phyloP scores from a whole-genome alignment of 2,329 filamentous ascomycete species.

The Ophiocordyceps camponoti-leonardi region DNA sequence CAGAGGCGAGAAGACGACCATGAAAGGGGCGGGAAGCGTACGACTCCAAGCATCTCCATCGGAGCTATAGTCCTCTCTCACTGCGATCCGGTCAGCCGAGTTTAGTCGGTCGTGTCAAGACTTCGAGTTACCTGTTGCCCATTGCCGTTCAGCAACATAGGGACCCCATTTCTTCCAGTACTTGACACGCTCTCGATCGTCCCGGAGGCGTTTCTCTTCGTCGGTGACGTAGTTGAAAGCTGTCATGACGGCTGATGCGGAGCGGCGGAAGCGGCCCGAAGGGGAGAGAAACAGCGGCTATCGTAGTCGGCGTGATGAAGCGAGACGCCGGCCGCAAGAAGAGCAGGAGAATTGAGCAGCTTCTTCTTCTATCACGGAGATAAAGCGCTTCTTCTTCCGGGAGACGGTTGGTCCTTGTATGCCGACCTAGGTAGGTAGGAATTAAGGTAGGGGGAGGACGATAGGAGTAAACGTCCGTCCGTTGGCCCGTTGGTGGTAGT shows the following conservation, averaged over 20 bases:
- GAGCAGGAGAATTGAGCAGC: too few relatives aligned
- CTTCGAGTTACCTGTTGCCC: constrained; percentile 57
- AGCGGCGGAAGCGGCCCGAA: neutral
- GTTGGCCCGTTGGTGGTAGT: too few relatives aligned
- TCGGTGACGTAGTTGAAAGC: constrained; percentile 76
- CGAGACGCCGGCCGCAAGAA: too few relatives aligned
- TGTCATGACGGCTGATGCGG: constrained; percentile 47
- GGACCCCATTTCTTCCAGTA: constrained; percentile 99
- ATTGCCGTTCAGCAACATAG: constrained; percentile 86
- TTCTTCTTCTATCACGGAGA: too few relatives aligned
- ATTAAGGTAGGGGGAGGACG: too few relatives aligned
- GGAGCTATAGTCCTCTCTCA: constrained; percentile 79
- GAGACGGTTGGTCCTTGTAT: too few relatives aligned
- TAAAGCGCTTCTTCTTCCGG: too few relatives aligned
- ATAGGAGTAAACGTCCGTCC: too few relatives aligned
- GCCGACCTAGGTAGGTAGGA: too few relatives aligned
- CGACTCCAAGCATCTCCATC: constrained; percentile 93
- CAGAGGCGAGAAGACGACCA: neutral
- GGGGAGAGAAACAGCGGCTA: too few relatives aligned
- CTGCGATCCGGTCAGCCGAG: constrained; percentile 18
- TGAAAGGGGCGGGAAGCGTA: constrained; percentile 28
- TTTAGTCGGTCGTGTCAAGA: neutral
- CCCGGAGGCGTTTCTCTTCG: constrained; percentile 77
- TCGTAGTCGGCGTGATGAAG: too few relatives aligned
- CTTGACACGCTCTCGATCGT: constrained; percentile 66